These are phyloP conservation scores for Penicillium sp. DNA, from an alignment of 2,329 filamentous ascomycete species.

Conservation along the genomic window DNA sequence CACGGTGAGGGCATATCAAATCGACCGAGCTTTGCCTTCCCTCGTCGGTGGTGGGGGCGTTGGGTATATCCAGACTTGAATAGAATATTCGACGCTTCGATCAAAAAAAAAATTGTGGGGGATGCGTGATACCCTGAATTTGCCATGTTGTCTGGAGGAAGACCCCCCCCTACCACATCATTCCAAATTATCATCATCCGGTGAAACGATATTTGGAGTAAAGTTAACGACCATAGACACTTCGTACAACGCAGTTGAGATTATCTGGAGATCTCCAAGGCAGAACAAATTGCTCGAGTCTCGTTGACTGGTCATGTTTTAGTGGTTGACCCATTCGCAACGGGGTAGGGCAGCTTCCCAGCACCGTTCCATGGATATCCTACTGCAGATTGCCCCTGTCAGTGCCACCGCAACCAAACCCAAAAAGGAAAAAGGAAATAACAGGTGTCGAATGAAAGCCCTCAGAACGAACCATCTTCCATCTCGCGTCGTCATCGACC, in stretches of 20 bases:
- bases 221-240: not conserved
- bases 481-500: not conserved
- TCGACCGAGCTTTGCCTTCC: slow-evolving; percentile 13
- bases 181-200: not conserved
- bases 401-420: slow-evolving; percentile 1
- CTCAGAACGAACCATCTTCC: not conserved
- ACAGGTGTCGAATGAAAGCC: not conserved
- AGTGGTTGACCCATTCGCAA: not conserved
- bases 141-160: not conserved
- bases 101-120: not conserved
- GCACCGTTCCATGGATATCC: not conserved
- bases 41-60: slow-evolving; percentile 23
- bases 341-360: not conserved
- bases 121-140: not conserved
- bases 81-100: slow-evolving; percentile 5
- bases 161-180: not conserved
- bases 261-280: not conserved
- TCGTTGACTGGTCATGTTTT: not conserved
- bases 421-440: not conserved
- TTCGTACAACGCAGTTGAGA: not conserved
- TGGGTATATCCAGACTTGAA: not conserved
- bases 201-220: not conserved
- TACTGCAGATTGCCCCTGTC: slow-evolving; percentile 4
- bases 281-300: not conserved
- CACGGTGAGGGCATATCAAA: slow-evolving; percentile 25